Base-by-base conservation (phyloP, 129 eudicot genomes). In the Rutidosis leptorrhynchoides region DNA sequence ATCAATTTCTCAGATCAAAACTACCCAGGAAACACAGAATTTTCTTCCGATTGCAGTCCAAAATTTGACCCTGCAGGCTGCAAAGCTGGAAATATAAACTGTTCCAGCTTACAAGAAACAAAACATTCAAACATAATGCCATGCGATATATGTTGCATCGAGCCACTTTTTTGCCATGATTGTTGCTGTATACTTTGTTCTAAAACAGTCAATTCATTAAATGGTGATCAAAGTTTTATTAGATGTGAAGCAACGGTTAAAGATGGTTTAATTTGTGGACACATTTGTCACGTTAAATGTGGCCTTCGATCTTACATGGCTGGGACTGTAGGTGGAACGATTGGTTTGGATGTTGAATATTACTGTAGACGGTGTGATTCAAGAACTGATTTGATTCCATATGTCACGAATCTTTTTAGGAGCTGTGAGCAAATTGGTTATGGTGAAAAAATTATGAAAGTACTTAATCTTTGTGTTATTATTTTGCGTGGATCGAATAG, bases 111-210 rank as follows among this genome's bases (percentile, higher is more conserved):
- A 65, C 33, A 19, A 22, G 83, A 75, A 73, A 48, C 62, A 61
- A 78, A 70, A 55, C 58, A 62, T 62, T 67, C 79, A 10, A 65
- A 65, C 14, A 52, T 58, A 74, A 84, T 83, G 80, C 37, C 62
- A 28, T 92, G 96, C 65, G 96, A 85, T 71, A 71, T 88, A 62
- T 92, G 98, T 67, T 92, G 98, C 81, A 68, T 70, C 62, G 96
- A 83, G 65, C 85, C 94, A 11, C 69, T 68, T 57, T 92, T 92
- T 67, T 92, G 98, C 71, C 82, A 83, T 37, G 83, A 81, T 15
- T 92, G 98, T 67, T 93, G 95, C 37, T 93, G 98, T 73, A 88
- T 93, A 60, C 83, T 93, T 65, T 93, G 98, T 46, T 78, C 86
- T 45, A 74, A 57, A 51, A 55, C 70, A n/a, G 67, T 80, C 30